These are phyloP conservation scores for Chlorokybus atmophyticus DNA, from an alignment of 139 green algal genomes.

Conservation along the genomic window DNA sequence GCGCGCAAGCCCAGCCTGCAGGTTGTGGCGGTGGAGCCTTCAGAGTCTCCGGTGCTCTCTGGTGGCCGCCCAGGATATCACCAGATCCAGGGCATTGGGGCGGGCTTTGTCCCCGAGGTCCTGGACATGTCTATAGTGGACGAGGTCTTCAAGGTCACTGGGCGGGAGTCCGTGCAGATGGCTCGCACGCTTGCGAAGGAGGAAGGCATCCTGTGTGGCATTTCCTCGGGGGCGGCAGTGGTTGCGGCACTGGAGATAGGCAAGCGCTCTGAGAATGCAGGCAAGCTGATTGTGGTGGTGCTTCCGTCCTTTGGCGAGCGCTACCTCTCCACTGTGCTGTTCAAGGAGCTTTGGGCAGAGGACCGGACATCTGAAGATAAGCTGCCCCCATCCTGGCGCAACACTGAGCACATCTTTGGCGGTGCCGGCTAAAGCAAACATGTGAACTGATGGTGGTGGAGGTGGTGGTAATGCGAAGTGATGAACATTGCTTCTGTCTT, in stretches of 20 bases:
- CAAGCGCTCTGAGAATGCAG: constrained; percentile 58
- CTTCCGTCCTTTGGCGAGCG: constrained; percentile 79
- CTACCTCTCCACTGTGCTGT: constrained; percentile 78
- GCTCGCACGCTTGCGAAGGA: constrained; percentile 45
- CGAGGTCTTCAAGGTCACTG: constrained; percentile 59
- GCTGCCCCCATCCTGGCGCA: too few species aligned
- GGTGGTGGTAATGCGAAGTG: too few species aligned
- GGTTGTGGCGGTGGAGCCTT: constrained; percentile 40
- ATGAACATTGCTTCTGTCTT: too few species aligned
- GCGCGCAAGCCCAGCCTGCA: constrained; percentile 49
- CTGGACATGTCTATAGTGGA: constrained; percentile 66
- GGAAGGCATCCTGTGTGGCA: constrained; percentile 72
- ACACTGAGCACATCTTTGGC: too few species aligned
- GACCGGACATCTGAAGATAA: not conserved
- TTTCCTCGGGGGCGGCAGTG: constrained; percentile 76
- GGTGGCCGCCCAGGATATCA: constrained; percentile 75
- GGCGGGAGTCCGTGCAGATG: constrained; percentile 14
- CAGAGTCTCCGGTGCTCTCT: constrained; percentile 54
- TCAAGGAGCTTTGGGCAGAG: constrained; percentile 33
- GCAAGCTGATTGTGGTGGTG: constrained; percentile 70
- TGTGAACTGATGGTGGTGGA: too few species aligned
- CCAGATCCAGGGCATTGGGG: constrained; percentile 89
- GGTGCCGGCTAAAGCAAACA: too few species aligned
- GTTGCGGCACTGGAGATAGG: constrained; percentile 53
- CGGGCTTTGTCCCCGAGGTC: constrained; percentile 83